Percentiles rank a stretch among this genome's conserved stretches.
phyloP scores from a whole-genome alignment of 2,329 filamentous ascomycete species.

The Onygenales sp. region DNA sequence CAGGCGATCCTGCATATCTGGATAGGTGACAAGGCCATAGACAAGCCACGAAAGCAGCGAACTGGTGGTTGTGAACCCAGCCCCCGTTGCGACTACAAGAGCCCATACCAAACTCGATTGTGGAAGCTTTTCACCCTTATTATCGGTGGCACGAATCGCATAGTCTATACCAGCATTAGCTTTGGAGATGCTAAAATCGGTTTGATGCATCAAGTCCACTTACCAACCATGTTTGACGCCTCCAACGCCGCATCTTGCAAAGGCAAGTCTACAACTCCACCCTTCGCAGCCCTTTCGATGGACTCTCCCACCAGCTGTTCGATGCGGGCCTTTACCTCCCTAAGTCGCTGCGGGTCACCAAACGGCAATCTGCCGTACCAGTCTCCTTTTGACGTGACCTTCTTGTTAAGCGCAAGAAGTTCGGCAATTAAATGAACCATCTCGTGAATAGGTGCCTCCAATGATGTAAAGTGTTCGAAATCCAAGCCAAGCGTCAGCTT shows the following conservation, averaged over 20 bases:
- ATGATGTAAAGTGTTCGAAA: conserved; percentile 33
- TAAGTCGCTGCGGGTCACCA: conserved; percentile 26
- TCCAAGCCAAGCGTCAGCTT: conserved; percentile 38
- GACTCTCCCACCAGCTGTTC: not conserved
- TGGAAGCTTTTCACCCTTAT: conserved; percentile 46
- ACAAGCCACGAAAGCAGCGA: conserved; percentile 51
- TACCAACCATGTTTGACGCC: conserved; percentile 18
- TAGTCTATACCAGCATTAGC: conserved; percentile 34
- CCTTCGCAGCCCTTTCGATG: conserved; percentile 1
- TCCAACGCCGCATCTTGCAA: conserved; percentile 39
- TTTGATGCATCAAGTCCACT: not conserved
- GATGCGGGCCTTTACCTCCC: not conserved
- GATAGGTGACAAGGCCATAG: conserved; percentile 45
- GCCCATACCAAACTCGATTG: conserved; percentile 30
- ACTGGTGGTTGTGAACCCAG: conserved; percentile 53
- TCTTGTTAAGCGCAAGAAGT: conserved; percentile 49
- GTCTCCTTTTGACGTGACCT: conserved; percentile 43
- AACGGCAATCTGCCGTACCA: conserved; percentile 52
- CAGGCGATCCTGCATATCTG: conserved; percentile 47
- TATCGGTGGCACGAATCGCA: conserved; percentile 43
- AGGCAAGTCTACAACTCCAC: conserved; percentile 21
- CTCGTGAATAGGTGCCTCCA: conserved; percentile 41
- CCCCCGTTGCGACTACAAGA: conserved; percentile 34
- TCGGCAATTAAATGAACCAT: conserved; percentile 45
- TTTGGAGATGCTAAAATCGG: not conserved